Evolutionary conservation across 108 stramenopile genomes (phyloP), one percentile per base, ranked within the genome.

Genomic region (Tribonema minus): DNA sequence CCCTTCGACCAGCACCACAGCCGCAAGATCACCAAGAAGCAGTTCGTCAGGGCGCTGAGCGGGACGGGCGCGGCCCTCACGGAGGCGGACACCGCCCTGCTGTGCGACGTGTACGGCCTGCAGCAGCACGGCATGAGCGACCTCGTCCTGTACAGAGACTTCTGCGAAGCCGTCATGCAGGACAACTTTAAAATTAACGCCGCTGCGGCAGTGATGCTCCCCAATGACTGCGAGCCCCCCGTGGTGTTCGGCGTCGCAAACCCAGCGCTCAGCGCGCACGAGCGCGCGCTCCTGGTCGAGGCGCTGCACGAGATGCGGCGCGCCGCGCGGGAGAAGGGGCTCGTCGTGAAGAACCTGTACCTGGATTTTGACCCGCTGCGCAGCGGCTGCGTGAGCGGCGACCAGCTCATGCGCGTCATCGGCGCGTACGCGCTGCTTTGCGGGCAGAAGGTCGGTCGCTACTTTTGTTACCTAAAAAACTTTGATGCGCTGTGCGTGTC

Each of bases 291-390:
- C 33, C 60, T 68, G 77, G 61, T 38, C 20, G 77, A 79, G n/a
- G 61, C 68, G 68, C 35, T 79, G 61, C 40, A 69, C 27, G 77
- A 79, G n/a, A 79, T 79, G 77, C 67, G 77, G 36, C 54, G 77
- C 4, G 66, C 58, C 23, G 77, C 58, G n/a, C 58, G 61, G n/a
- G 68, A 68, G 67, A 32, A 33, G 0, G 65, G 77, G 26, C 26
- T 79, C 6, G 38, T 69, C 37, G 77, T 79, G 9, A 70, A 79
- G 37, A 41, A 58, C 37, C 77, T 79, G 9, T 79, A 66, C 61
- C 46, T 25, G 34, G 67, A 68, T n/a, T 79, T 79, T 29, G 77
- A 79, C 61, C 37, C 31, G 9, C 58, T 62, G 39, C 27, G 36
- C 34, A 63, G 38, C 25, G 77, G 77, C n/a, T 70, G 61, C 26